Conservation (phyloP, 163 green algal genomes). For the Scenedesmus sp. region DNA sequence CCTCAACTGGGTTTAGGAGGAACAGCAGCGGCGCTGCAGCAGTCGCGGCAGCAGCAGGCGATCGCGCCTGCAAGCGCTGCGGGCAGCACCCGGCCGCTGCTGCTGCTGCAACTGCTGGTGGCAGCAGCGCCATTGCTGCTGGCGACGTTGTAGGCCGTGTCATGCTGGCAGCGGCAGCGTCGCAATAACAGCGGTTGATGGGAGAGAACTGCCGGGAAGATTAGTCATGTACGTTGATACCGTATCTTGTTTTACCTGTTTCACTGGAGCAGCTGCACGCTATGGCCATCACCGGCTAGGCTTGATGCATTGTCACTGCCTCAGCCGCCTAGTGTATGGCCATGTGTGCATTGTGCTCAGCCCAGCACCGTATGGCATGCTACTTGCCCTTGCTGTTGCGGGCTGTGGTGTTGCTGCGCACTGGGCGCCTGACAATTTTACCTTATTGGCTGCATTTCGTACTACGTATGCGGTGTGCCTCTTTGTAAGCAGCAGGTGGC, state of each 20-base stretch:
- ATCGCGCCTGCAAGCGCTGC: neutral
- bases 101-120: slow-evolving; percentile 13
- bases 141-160: neutral
- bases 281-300: neutral
- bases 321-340: neutral
- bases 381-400: neutral
- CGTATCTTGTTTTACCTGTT: neutral
- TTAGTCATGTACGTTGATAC: neutral
- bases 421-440: neutral
- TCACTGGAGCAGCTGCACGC: neutral
- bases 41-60: slow-evolving; percentile 4
- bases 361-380: neutral
- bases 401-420: neutral
- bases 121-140: neutral
- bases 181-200: neutral
- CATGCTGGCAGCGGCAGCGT: neutral
- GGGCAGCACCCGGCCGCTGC: neutral
- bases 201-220: neutral
- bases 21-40: neutral
- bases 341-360: neutral
- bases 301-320: neutral
- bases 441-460: neutral
- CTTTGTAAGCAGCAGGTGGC: neutral
- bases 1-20: neutral
- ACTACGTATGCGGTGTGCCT: neutral